phyloP scores from a whole-genome alignment of 768 basidiomycete species.

The Mrakia frigida region DNA sequence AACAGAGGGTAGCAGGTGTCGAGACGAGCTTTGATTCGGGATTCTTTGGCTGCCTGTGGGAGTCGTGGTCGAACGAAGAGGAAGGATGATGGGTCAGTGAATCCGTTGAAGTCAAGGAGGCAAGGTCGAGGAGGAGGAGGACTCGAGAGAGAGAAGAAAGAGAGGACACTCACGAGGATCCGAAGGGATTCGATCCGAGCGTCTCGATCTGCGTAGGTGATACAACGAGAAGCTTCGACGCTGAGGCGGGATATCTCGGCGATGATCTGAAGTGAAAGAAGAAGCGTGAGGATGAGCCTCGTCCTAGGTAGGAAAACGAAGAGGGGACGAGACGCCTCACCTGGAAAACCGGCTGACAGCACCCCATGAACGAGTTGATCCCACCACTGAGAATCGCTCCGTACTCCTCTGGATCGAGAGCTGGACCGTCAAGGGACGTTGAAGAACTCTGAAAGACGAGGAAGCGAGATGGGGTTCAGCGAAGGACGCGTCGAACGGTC shows the following conservation, averaged over 20 bases:
- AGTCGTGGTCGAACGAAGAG: not conserved
- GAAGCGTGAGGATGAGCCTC: not conserved
- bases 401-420: slow-evolving; percentile 32
- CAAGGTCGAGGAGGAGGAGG: too few relatives aligned
- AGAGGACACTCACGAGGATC: slow-evolving; percentile 14
- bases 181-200: slow-evolving; percentile 28
- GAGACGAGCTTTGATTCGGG: slow-evolving; percentile 30
- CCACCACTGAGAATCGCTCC: slow-evolving; percentile 18
- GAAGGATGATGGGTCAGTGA: not conserved
- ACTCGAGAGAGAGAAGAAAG: not conserved
- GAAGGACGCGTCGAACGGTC: not conserved
- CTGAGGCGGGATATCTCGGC: slow-evolving; percentile 30
- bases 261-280: slow-evolving; percentile 10
- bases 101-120: too few relatives aligned
- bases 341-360: slow-evolving; percentile 24
- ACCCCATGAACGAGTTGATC: slow-evolving; percentile 28
- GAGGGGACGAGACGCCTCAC: not conserved
- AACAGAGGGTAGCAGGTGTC: slow-evolving; percentile 29
- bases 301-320: not conserved
- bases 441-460: not conserved
- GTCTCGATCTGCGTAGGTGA: slow-evolving; percentile 23
- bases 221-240: slow-evolving; percentile 28
- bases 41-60: slow-evolving; percentile 12
- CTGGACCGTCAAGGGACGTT: slow-evolving; percentile 23
- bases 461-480: too few relatives aligned